These are phyloP conservation scores for Larix kaempferi DNA, from an alignment of 75 land plant species.

Conservation along the genomic window DNA sequence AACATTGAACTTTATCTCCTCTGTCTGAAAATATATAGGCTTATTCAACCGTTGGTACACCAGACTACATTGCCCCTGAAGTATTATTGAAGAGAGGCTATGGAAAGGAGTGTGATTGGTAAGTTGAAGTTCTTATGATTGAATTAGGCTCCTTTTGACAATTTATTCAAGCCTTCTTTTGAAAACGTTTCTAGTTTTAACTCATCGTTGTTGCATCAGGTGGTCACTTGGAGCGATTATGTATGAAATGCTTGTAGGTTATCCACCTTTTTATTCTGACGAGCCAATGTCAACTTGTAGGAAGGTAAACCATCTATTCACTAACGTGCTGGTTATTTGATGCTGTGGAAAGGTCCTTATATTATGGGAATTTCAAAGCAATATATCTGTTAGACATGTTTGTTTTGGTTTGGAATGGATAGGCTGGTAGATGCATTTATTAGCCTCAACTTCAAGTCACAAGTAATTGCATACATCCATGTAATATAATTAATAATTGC, in stretches of 20 bases:
- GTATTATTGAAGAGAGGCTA: slow-evolving; percentile 82
- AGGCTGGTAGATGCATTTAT: not conserved
- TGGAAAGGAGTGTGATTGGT: slow-evolving; percentile 94
- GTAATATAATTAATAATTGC: no score
- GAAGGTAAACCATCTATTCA: slow-evolving; percentile 43
- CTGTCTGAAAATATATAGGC: slow-evolving; percentile 44
- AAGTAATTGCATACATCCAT: no score
- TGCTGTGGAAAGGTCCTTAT: not conserved
- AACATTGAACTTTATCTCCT: not conserved
- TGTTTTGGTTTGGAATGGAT: not conserved
- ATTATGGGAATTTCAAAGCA: not conserved
- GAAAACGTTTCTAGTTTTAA: not conserved
- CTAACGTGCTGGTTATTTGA: slow-evolving; percentile 9
- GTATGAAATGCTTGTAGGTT: slow-evolving; percentile 91
- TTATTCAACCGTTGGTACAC: slow-evolving; percentile 92
- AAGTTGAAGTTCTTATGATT: slow-evolving; percentile 13
- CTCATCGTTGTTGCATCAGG: slow-evolving; percentile 26
- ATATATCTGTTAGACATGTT: not conserved
- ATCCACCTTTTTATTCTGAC: slow-evolving; percentile 89
- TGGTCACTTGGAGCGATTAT: slow-evolving; percentile 92
- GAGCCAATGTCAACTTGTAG: slow-evolving; percentile 90
- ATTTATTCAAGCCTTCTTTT: not conserved
- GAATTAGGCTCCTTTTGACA: no score
- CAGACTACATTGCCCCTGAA: slow-evolving; percentile 92
- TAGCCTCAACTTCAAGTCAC: no score